phyloP scores from a whole-genome alignment of 169 alveolate genomes.

The Eimeria sp. region DNA sequence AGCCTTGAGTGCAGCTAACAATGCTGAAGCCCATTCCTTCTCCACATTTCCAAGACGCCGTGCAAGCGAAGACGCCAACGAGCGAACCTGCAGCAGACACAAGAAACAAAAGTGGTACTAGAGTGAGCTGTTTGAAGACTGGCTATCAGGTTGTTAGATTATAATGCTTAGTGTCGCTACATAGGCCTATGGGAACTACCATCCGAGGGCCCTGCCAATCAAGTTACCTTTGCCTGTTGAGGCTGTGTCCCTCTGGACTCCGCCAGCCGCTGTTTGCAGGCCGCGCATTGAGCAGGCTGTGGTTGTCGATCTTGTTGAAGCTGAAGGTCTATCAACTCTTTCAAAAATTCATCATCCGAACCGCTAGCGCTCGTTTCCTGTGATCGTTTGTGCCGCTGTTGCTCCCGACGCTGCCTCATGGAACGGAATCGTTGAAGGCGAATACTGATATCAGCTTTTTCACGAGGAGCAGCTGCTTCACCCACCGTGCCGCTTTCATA shows the following conservation, averaged over 20 bases:
- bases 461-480: constrained; percentile 2
- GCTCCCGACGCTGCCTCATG: constrained; percentile 47
- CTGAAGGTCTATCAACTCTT: constrained; percentile 70
- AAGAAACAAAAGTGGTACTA: neutral
- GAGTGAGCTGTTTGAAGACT: neutral
- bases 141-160: neutral
- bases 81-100: constrained; percentile 46
- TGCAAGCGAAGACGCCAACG: constrained; percentile 70
- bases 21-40: constrained; percentile 69
- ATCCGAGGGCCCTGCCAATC: neutral
- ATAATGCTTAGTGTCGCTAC: neutral
- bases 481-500: neutral
- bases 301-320: constrained; percentile 65
- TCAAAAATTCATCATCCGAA: constrained; percentile 74
- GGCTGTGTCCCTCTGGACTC: constrained; percentile 75
- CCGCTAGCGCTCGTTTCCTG: constrained; percentile 28
- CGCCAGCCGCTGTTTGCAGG: constrained; percentile 57
- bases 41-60: constrained; percentile 80
- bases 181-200: neutral
- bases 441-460: constrained; percentile 1
- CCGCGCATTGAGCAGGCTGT: constrained; percentile 40
- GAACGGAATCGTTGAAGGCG: constrained; percentile 50
- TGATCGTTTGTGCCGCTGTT: constrained; percentile 26
- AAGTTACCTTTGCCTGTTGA: constrained; percentile 62
- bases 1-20: constrained; percentile 71